Conservation (phyloP, 345 rosid species). For the Stellera chamaejasme region DNA sequence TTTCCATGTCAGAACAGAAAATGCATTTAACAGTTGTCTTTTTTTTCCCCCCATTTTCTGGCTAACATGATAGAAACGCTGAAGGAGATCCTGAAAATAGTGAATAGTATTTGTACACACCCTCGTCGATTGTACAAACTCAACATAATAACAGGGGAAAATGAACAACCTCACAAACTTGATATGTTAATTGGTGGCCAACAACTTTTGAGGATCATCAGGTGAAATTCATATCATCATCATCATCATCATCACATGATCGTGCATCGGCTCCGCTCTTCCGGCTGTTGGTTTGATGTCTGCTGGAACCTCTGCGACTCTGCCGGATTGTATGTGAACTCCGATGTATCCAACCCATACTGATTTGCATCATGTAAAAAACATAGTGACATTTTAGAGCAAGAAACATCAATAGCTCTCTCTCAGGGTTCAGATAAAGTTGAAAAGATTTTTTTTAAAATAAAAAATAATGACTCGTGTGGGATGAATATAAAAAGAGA, state of each 20-base stretch:
- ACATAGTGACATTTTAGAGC: conserved; percentile 8
- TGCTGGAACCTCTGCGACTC: conserved; percentile 78
- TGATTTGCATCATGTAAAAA: conserved; percentile 27
- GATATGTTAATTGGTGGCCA: conserved; percentile 1
- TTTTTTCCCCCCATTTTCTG: too few species aligned
- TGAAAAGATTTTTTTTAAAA: background rate
- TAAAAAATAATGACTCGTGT: background rate
- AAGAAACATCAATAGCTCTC: background rate
- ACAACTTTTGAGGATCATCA: conserved; percentile 8
- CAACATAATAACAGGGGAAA: conserved; percentile 15
- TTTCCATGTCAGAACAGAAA: too few species aligned
- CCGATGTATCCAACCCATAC: conserved; percentile 94
- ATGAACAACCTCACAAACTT: conserved; percentile 19
- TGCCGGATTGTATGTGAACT: conserved; percentile 86
- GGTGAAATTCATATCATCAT: conserved; percentile 9
- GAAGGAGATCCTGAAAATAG: conserved; percentile 15
- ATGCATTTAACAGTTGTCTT: too few species aligned
- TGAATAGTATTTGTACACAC: conserved; percentile 8
- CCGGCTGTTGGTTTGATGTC: conserved; percentile 49
- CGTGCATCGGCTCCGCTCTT: conserved; percentile 82
- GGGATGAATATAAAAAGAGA: background rate
- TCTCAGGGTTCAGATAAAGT: background rate
- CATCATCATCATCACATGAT: conserved; percentile 41
- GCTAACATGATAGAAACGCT: background rate
- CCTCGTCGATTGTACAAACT: conserved; percentile 10